These are phyloP conservation scores for Trichodelitschia bisporula DNA, from an alignment of 495 filamentous ascomycete genomes.

Conservation along the genomic window DNA sequence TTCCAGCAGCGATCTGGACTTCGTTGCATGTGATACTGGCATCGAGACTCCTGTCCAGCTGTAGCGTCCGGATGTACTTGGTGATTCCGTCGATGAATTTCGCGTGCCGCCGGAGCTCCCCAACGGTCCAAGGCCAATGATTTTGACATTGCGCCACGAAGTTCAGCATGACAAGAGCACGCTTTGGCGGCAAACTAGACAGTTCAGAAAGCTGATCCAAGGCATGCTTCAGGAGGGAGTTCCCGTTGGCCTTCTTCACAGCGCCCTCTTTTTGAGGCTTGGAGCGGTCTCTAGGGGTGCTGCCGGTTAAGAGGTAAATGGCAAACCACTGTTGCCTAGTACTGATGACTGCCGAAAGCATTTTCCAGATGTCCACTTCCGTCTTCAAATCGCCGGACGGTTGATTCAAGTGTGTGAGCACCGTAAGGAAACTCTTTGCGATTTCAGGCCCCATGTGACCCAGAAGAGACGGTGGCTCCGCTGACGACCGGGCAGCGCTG, in stretches of 20 bases:
- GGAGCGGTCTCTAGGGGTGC: conserved; percentile 48
- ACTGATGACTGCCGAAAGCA: conserved; percentile 69
- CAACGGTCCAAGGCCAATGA: conserved; percentile 78
- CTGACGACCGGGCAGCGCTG: conserved; percentile 30
- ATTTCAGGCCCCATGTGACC: conserved; percentile 65
- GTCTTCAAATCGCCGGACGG: conserved; percentile 37
- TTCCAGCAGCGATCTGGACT: conserved; percentile 50
- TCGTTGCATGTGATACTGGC: conserved; percentile 24
- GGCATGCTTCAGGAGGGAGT: conserved; percentile 49
- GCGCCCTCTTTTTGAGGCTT: conserved; percentile 23
- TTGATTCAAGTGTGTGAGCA: conserved; percentile 53
- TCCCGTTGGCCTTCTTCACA: conserved; percentile 19
- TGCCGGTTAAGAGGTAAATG: conserved; percentile 73
- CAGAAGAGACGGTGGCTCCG: conserved; percentile 70
- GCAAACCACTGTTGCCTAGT: conserved; percentile 90
- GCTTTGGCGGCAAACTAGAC: conserved; percentile 21
- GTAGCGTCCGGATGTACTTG: conserved; percentile 33
- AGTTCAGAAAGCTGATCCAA: conserved; percentile 49
- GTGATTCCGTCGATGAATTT: conserved; percentile 45
- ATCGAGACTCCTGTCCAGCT: conserved; percentile 21
- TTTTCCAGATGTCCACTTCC: conserved; percentile 48
- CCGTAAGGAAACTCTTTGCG: conserved; percentile 57
- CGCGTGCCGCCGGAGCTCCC: conserved; percentile 44
- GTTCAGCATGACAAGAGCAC: conserved; percentile 45
- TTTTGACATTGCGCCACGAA: conserved; percentile 73